Conservation (phyloP, 768 basidiomycete species). For the Boletus insuetus region DNA sequence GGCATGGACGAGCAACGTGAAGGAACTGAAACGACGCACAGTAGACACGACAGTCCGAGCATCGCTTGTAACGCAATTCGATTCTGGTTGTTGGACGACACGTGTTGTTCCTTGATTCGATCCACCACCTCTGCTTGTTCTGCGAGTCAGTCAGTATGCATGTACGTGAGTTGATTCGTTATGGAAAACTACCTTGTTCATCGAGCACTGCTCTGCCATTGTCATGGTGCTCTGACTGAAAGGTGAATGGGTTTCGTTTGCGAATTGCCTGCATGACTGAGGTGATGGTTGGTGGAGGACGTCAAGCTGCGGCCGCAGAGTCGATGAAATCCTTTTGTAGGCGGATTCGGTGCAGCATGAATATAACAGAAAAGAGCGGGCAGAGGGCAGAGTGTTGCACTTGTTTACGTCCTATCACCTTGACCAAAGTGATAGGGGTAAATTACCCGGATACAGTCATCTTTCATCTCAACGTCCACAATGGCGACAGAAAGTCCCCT, state of each 20-base stretch:
- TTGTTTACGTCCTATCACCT: conserved; percentile 2
- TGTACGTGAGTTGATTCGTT: background rate
- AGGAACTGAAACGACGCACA: conserved; percentile 38
- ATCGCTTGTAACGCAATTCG: conserved; percentile 39
- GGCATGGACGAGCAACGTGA: background rate
- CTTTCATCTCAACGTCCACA: background rate
- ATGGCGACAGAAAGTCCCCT: conserved; percentile 22
- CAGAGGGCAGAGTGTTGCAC: background rate
- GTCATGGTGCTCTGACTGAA: conserved; percentile 30
- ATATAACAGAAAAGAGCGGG: background rate
- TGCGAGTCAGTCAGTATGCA: conserved; percentile 23
- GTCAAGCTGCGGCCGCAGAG: background rate
- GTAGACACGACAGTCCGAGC: conserved; percentile 42
- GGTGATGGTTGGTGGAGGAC: background rate
- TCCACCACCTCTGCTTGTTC: conserved; percentile 63
- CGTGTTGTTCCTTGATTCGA: conserved; percentile 44
- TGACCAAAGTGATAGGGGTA: conserved; percentile 17
- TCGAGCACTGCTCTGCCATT: conserved; percentile 40
- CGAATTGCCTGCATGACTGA: conserved; percentile 35
- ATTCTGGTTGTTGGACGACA: conserved; percentile 41
- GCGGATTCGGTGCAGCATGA: background rate
- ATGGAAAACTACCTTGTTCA: conserved; percentile 46
- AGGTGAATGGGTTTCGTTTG: conserved; percentile 45
- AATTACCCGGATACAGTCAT: conserved; percentile 7
- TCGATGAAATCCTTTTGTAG: conserved; percentile 6